Evolutionary conservation across 768 basidiomycete genomes (phyloP).

Genomic region (Hypholoma fasciculare): DNA sequence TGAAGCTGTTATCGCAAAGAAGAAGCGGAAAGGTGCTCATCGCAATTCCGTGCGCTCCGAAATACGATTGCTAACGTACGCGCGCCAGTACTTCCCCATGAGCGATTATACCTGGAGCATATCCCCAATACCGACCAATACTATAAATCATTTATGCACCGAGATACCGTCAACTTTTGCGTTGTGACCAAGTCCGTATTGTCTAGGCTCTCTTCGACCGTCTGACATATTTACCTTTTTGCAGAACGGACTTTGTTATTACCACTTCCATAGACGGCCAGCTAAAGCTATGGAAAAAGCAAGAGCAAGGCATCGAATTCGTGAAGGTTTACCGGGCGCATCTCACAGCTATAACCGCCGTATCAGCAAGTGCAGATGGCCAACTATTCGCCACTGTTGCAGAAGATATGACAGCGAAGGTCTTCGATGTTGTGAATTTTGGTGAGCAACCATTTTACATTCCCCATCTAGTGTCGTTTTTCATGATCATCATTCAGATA

Average conservation of each 20-base stretch:
- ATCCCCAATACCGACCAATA: conserved; percentile 92
- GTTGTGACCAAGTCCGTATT: conserved; percentile 78
- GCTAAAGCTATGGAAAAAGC: conserved; percentile 99
- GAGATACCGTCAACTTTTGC: conserved; percentile 87
- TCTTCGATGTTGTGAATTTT: conserved; percentile 98
- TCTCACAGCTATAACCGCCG: conserved; percentile 70
- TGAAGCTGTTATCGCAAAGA: conserved; percentile 39
- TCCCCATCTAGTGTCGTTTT: background rate
- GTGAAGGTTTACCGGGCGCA: conserved; percentile 98
- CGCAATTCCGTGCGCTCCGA: background rate
- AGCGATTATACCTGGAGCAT: conserved; percentile 89
- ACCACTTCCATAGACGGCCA: conserved; percentile 96
- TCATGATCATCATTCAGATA: conserved; percentile 55
- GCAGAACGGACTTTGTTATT: conserved; percentile 88
- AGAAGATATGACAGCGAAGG: conserved; percentile 90
- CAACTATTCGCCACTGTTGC: conserved; percentile 89
- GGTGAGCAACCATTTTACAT: conserved; percentile 50
- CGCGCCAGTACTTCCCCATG: conserved; percentile 82
- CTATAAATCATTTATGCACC: conserved; percentile 97
- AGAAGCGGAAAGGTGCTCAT: conserved; percentile 79
- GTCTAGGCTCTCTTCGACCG: background rate
- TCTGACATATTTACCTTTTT: background rate
- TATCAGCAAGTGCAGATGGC: conserved; percentile 90
- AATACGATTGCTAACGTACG: conserved; percentile 10
- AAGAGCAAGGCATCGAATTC: conserved; percentile 93